Evolutionary conservation across 805 yeast species (phyloP).

Genomic region (Saccharomycopsis sp.): DNA sequence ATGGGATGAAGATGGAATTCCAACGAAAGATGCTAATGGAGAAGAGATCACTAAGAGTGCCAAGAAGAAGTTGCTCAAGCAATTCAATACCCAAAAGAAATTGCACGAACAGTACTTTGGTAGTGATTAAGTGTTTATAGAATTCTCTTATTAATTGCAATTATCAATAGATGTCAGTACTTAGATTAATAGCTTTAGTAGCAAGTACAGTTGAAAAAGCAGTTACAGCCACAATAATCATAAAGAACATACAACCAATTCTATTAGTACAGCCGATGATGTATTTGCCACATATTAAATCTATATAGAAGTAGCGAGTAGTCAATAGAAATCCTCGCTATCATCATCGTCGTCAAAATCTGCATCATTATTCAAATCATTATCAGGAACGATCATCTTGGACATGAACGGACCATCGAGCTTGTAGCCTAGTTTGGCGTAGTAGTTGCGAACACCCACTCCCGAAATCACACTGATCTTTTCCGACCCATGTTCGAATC

Average conservation of each 20-base stretch:
- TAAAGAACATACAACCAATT: no score
- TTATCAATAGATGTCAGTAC: no score
- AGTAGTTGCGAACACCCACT: conserved; percentile 95
- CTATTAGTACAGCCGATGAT: no score
- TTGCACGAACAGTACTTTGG: conserved; percentile 57
- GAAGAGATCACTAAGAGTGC: conserved; percentile 81
- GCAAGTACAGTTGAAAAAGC: not conserved
- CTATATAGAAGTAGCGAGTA: no score
- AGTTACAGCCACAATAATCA: no score
- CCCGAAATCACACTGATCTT: conserved; percentile 95
- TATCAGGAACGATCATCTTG: conserved; percentile 31
- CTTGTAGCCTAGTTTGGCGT: conserved; percentile 83
- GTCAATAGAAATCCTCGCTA: not conserved
- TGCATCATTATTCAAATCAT: conserved; percentile 18
- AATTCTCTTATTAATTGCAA: no score
- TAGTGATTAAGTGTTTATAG: not conserved
- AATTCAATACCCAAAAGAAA: conserved; percentile 74
- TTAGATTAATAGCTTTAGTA: no score
- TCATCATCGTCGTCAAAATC: conserved; percentile 4
- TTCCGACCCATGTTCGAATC: conserved; percentile 87
- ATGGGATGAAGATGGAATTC: conserved; percentile 85
- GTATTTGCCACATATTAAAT: no score
- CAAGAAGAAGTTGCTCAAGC: conserved; percentile 74
- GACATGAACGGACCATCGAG: conserved; percentile 98
- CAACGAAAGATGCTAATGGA: conserved; percentile 69